These are phyloP conservation scores for Limnanthes douglasii DNA, from an alignment of 345 rosid genomes.

Conservation along the genomic window DNA sequence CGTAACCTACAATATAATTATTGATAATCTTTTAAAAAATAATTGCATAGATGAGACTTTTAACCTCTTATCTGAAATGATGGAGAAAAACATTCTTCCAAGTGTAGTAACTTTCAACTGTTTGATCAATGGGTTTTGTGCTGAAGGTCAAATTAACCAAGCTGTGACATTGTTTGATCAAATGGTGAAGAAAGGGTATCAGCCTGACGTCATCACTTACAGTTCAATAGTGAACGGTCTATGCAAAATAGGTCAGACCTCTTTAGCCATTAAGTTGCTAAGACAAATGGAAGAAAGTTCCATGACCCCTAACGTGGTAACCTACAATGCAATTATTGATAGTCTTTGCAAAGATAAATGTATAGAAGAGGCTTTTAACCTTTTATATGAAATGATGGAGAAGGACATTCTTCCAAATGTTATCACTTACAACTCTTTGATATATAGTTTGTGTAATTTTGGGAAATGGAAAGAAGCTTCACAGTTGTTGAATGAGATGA, in stretches of 20 bases:
- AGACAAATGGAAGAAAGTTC: conserved; percentile 23
- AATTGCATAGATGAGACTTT: not conserved
- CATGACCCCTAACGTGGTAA: conserved; percentile 21
- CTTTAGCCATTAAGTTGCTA: conserved; percentile 38
- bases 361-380: conserved; percentile 13
- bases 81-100: conserved; percentile 32
- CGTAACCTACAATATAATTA: not conserved
- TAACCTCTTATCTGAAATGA: too few relatives aligned
- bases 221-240: conserved; percentile 53
- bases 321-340: conserved; percentile 59
- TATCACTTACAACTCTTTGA: conserved; percentile 53
- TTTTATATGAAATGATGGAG: not conserved
- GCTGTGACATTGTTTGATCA: conserved; percentile 31
- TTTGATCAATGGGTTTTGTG: conserved; percentile 39
- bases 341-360: conserved; percentile 47
- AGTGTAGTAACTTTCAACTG: conserved; percentile 45
- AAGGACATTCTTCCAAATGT: not conserved
- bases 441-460: not conserved
- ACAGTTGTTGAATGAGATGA: not conserved
- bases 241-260: conserved; percentile 41
- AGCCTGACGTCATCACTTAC: conserved; percentile 38
- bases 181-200: conserved; percentile 40
- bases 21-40: not conserved
- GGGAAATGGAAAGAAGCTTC: not conserved
- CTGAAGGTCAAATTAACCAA: conserved; percentile 31